These are phyloP conservation scores for Pichia rugopelliculosa DNA, from an alignment of 805 yeast species.

Conservation along the genomic window DNA sequence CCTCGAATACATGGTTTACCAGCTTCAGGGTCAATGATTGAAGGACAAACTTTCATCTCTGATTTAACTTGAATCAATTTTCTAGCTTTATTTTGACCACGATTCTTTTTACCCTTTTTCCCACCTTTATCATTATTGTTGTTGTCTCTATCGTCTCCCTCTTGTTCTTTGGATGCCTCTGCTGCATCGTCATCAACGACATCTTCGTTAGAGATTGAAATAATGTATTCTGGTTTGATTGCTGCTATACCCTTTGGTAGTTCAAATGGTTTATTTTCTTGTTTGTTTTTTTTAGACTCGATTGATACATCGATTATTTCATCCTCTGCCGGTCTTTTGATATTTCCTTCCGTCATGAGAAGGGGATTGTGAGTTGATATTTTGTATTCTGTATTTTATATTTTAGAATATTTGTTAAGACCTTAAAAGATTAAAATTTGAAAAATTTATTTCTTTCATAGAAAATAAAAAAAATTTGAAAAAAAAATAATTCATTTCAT, in stretches of 20 bases:
- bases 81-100: constrained; percentile 83
- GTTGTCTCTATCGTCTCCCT: constrained; percentile 15
- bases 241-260: constrained; percentile 56
- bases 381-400: no score
- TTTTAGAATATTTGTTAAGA: no score
- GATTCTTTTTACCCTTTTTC: constrained; percentile 37
- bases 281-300: constrained; percentile 7
- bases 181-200: constrained; percentile 40
- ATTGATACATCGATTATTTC: constrained; percentile 1
- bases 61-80: constrained; percentile 66
- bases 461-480: no score
- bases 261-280: not conserved
- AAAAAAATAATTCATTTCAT: no score
- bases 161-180: constrained; percentile 26
- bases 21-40: constrained; percentile 48
- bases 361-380: no score
- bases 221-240: constrained; percentile 62
- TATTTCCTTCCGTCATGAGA: constrained; percentile 2
- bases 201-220: constrained; percentile 21
- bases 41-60: constrained; percentile 55
- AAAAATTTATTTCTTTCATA: no score
- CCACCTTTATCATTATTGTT: constrained; percentile 22
- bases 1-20: constrained; percentile 52
- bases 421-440: no score
- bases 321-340: constrained; percentile 16